Evolutionary conservation across 2,329 filamentous ascomycete species (phyloP), one percentile per base, ranked within the genome.

Genomic region (Bipolaris gigantea): DNA sequence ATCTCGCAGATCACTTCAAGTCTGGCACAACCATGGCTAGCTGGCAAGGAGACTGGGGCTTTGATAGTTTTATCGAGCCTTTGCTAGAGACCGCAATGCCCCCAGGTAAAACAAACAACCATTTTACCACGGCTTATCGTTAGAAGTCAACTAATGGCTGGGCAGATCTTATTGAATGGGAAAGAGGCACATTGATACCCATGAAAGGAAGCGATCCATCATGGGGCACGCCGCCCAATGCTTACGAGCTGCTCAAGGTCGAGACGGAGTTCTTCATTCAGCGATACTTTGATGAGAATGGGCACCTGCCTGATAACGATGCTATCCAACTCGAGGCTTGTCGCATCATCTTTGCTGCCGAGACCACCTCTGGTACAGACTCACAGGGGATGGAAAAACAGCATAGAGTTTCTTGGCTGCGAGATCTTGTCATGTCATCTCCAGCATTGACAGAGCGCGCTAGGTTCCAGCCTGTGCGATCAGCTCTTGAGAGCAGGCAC

Each of bases 1-100:
- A 70, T 33, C 54, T 70, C 10, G 65, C 59, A 10, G 63, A 65
- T 1, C 65, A 70, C n/a, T 70, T 66, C 51, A 67, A 64, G 35
- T 32, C 51, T 4, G 65, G 65, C 3, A 16, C 45, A 10, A 67
- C 61, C 1, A 70, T 70, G 59, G 62, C 60, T 8, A 59, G 57
- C 9, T 70, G 66, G 66, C 50, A 67, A 33, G 66, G 66, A 2
- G 64, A 66, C 6, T 67, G 66, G 63, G 66, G 66, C 0, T 61
- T 69, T 30, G 61, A 65, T 16, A 55, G 57, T 10, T 50, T 41
- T 7, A 56, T 55, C 7, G 16, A 55, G 18, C 48, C 53, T 10
- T 44, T 65, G 25, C 55, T 60, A 18, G 48, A 65, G 34, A 64
- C 60, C 16, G 55, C 68, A 30, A 59, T 69, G 44, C 53, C 65